Evolutionary conservation across 306 rosid genomes (phyloP).

Genomic region (Casuarina glauca): DNA sequence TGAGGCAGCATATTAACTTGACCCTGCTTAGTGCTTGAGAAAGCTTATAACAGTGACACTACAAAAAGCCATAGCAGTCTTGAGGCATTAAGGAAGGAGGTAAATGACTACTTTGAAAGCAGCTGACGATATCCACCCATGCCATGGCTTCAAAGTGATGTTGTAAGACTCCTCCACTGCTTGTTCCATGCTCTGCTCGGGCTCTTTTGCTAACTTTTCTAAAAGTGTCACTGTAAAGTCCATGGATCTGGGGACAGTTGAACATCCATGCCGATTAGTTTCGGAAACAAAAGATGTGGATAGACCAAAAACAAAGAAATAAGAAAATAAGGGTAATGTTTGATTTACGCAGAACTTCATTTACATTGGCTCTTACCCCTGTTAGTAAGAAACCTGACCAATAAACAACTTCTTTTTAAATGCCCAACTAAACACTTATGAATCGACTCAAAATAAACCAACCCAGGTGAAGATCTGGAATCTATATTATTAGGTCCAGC

Average conservation of each 20-base stretch:
- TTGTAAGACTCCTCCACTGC: conserved; percentile 75
- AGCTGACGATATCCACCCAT: conserved; percentile 94
- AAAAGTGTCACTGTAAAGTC: conserved; percentile 66
- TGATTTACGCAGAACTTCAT: background rate
- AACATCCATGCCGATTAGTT: background rate
- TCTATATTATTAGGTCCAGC: background rate
- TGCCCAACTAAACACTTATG: background rate
- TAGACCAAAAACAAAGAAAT: background rate
- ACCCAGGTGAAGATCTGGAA: background rate
- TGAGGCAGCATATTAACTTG: conserved; percentile 15
- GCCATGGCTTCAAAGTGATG: conserved; percentile 79
- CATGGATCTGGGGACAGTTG: conserved; percentile 51
- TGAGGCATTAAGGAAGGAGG: conserved; percentile 1
- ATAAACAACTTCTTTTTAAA: background rate
- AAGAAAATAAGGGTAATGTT: background rate
- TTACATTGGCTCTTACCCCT: background rate
- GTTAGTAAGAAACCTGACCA: background rate
- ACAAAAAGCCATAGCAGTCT: background rate
- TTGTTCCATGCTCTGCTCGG: conserved; percentile 59
- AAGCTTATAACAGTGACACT: background rate
- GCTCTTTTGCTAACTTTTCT: conserved; percentile 46
- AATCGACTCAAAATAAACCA: background rate
- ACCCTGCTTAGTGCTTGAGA: background rate
- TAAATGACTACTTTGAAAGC: conserved; percentile 66
- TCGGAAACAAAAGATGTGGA: background rate